Conservation (phyloP, 768 basidiomycete species). For the Tulasnella calospora region DNA sequence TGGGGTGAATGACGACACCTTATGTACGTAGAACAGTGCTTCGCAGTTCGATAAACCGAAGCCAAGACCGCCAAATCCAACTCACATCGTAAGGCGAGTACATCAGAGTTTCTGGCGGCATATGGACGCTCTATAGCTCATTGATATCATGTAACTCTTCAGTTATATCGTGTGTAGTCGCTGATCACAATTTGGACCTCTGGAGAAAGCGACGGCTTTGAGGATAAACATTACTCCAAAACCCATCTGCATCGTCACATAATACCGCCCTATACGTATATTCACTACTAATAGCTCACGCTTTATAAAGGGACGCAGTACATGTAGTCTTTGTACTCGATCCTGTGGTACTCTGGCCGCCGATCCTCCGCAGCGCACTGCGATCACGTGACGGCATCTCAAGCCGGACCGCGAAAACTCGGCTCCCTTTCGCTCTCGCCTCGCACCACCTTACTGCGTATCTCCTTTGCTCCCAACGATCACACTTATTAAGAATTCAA, state of each 20-base stretch:
- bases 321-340: neutral
- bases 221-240: neutral
- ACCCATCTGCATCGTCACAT: neutral
- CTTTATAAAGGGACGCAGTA: neutral
- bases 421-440: neutral
- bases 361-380: neutral
- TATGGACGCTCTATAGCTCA: no score
- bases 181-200: neutral
- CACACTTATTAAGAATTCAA: neutral
- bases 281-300: neutral
- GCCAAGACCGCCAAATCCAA: neutral
- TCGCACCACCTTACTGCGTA: neutral
- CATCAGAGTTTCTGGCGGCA: neutral
- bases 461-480: neutral
- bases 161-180: neutral
- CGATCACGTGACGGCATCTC: conserved; percentile 8
- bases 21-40: neutral
- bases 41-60: neutral
- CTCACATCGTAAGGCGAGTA: neutral
- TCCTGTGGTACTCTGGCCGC: neutral
- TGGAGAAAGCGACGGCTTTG: neutral
- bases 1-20: neutral
- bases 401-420: neutral
- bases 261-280: neutral
- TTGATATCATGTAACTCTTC: neutral